Conservation (phyloP, 1,284 basidiomycete species). For the Lentinus polychrous region DNA sequence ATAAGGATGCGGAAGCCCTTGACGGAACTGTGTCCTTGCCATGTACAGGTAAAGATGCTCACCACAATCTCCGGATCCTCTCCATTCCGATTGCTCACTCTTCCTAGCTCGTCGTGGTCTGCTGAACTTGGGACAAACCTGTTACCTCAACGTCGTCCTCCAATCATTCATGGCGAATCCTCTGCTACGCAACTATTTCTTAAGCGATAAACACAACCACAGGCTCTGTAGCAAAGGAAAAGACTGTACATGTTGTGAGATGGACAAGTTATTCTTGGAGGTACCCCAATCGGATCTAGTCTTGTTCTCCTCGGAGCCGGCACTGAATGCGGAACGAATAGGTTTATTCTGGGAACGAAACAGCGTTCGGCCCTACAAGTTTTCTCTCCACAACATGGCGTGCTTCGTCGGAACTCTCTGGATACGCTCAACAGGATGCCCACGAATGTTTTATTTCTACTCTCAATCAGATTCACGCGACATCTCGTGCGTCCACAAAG, state of each 20-base stretch:
- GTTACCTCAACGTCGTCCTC: slow-evolving; percentile 90
- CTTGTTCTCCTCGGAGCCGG: background rate
- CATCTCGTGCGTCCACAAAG: slow-evolving; percentile 62
- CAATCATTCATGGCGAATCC: slow-evolving; percentile 95
- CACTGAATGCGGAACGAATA: slow-evolving; percentile 23
- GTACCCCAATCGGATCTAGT: slow-evolving; percentile 30
- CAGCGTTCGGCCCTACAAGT: slow-evolving; percentile 76
- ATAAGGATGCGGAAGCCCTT: slow-evolving; percentile 31
- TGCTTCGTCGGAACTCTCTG: slow-evolving; percentile 75
- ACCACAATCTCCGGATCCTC: background rate
- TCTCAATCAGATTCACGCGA: slow-evolving; percentile 81
- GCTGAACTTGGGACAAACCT: slow-evolving; percentile 91
- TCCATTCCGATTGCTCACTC: too few species aligned
- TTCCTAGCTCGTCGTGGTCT: slow-evolving; percentile 73
- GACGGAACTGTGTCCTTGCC: slow-evolving; percentile 35
- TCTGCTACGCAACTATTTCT: slow-evolving; percentile 83
- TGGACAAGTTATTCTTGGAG: slow-evolving; percentile 89
- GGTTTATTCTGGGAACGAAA: slow-evolving; percentile 67
- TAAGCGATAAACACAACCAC: slow-evolving; percentile 80
- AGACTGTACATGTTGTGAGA: slow-evolving; percentile 90
- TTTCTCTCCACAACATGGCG: slow-evolving; percentile 89
- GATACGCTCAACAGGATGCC: slow-evolving; percentile 92
- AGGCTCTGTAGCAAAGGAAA: slow-evolving; percentile 45
- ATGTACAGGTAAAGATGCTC: slow-evolving; percentile 49
- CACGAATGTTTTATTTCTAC: slow-evolving; percentile 86